These are phyloP conservation scores for Corymbia maculata DNA, from an alignment of 345 rosid genomes.

Conservation along the genomic window DNA sequence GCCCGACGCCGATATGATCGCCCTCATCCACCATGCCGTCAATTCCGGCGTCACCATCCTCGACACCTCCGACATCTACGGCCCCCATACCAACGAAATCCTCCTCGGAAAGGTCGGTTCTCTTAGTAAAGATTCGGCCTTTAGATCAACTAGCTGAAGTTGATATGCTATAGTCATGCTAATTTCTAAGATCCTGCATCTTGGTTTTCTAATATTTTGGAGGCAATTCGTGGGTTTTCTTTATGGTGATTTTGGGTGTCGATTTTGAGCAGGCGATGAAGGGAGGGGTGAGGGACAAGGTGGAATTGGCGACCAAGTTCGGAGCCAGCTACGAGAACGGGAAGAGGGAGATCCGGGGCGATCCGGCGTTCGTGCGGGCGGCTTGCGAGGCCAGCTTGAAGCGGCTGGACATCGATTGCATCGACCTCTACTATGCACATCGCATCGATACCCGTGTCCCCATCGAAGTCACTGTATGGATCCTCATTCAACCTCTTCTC, in stretches of 20 bases:
- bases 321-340: slow-evolving; percentile 17
- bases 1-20: slow-evolving; percentile 37
- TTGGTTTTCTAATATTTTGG: neutral
- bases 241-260: neutral
- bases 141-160: neutral
- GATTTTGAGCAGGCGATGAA: slow-evolving; percentile 31
- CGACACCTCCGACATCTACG: slow-evolving; percentile 42
- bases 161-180: too few relatives aligned
- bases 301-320: slow-evolving; percentile 53
- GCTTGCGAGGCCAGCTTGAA: slow-evolving; percentile 59
- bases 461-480: slow-evolving; percentile 46
- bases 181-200: neutral
- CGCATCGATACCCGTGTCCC: slow-evolving; percentile 44
- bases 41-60: slow-evolving; percentile 36
- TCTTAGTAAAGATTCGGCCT: neutral
- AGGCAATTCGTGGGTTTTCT: too few relatives aligned
- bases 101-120: slow-evolving; percentile 28
- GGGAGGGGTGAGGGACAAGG: slow-evolving; percentile 40
- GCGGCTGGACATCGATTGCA: slow-evolving; percentile 34
- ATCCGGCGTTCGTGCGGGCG: slow-evolving; percentile 45
- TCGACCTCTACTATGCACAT: slow-evolving; percentile 69
- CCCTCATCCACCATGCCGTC: slow-evolving; percentile 39
- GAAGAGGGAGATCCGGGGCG: slow-evolving; percentile 24
- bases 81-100: slow-evolving; percentile 40
- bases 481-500: neutral